A percentile compares a stretch with the other conserved stretches of the same genome.
Evolutionary conservation across 768 basidiomycete species (phyloP).

Genomic region (Lentinus tigrinus): DNA sequence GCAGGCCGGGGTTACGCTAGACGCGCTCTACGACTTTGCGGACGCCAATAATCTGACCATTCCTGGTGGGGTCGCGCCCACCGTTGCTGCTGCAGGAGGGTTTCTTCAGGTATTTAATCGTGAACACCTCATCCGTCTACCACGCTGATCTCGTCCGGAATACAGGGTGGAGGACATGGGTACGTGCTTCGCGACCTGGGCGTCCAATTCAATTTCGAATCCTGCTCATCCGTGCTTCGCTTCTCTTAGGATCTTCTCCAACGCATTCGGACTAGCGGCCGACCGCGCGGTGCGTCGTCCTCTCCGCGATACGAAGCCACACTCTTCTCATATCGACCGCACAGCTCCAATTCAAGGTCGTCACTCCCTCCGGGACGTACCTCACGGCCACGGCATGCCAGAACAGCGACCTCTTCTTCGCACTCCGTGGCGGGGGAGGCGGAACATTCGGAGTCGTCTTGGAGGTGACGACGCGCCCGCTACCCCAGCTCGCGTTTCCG

Average conservation of each 20-base stretch:
- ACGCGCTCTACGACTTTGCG: constrained; percentile 23
- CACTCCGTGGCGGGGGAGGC: neutral
- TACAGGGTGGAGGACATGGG: constrained; percentile 2
- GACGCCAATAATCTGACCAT: constrained; percentile 25
- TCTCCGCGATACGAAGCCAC: neutral
- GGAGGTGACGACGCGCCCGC: neutral
- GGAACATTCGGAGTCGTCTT: neutral
- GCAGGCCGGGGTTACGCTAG: constrained; percentile 20
- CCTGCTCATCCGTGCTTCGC: neutral
- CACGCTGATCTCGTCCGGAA: neutral
- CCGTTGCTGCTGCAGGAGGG: neutral
- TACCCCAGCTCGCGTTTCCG: neutral
- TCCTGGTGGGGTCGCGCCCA: constrained; percentile 19
- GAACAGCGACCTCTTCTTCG: neutral
- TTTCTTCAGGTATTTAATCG: neutral
- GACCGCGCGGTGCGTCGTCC: neutral
- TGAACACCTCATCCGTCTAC: neutral
- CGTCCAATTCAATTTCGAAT: neutral
- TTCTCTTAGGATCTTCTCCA: neutral
- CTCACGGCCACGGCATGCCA: neutral
- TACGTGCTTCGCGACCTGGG: neutral
- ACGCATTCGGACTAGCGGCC: constrained; percentile 1
- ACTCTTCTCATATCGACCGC: neutral
- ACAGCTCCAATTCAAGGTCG: constrained; percentile 1
- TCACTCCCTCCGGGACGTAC: neutral